phyloP scores from a whole-genome alignment of 345 rosid species.

The Nasturtium officinale region DNA sequence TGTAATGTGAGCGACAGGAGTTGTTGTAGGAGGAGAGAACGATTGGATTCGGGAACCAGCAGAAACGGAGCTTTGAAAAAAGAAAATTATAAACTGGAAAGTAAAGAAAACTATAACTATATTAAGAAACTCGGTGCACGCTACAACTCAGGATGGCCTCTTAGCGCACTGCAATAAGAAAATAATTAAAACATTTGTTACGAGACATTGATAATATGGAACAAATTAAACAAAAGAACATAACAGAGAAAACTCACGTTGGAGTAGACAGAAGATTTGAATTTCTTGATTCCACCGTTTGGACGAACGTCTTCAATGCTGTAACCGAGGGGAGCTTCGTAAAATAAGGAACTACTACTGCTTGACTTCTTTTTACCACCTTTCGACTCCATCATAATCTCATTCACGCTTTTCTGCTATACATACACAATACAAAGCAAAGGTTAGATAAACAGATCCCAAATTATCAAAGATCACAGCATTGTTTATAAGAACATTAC shows the following conservation, averaged over 20 bases:
- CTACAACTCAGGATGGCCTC: slow-evolving; percentile 72
- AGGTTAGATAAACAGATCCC: not conserved
- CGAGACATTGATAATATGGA: not conserved
- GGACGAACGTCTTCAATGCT: slow-evolving; percentile 99
- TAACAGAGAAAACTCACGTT: slow-evolving; percentile 48
- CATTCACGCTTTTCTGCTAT: slow-evolving; percentile 66
- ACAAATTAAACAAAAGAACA: not conserved
- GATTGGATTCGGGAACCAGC: slow-evolving; percentile 49
- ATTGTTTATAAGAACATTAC: not conserved
- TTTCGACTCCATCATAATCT: slow-evolving; percentile 85
- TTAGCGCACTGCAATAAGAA: slow-evolving; percentile 67
- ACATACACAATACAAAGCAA: not conserved
- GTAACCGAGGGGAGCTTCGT: slow-evolving; percentile 99
- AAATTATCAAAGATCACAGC: not conserved
- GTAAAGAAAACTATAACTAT: slow-evolving; percentile 31
- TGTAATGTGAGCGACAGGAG: slow-evolving; percentile 26
- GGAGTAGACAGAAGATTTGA: slow-evolving; percentile 95
- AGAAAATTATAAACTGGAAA: slow-evolving; percentile 40
- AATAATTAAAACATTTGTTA: not conserved
- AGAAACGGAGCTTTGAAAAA: slow-evolving; percentile 45
- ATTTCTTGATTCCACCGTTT: slow-evolving; percentile 98
- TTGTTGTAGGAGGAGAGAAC: slow-evolving; percentile 43
- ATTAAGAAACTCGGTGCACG: slow-evolving; percentile 34
- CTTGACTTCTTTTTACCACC: slow-evolving; percentile 93
- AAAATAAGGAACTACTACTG: slow-evolving; percentile 71